Base-by-base conservation (phyloP, 441 rosid species). In the Arabidopsis hybrid region DNA sequence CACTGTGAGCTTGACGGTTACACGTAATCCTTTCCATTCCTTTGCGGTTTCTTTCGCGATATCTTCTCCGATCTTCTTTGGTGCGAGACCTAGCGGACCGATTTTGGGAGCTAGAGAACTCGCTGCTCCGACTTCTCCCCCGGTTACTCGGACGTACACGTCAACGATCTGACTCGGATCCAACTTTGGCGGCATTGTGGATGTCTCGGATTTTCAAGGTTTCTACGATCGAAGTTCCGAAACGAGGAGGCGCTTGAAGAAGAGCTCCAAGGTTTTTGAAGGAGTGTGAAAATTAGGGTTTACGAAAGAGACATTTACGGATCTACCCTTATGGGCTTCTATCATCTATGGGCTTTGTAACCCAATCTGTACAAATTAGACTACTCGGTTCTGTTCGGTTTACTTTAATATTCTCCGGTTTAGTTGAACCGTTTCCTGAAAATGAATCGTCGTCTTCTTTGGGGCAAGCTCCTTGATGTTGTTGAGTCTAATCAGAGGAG, bases 1-100 rank as follows among this genome's bases (percentile, higher is more conserved):
- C 8, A 91, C 96, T 4, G 95, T 91, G 1, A 89, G 88, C 80
- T 89, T 90, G 29, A 92, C 95, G 1, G 93, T 91, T 5, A 90
- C 96, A 4, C 92, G 90, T 5, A 91, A 71, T 61, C 97, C 96
- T 81, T 91, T 90, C 97, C 96, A 90, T 53, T 91, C 97, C 80
- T 90, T 88, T 47, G 97, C 91, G 0, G 92, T 90, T 72, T 90
- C 95, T 68, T 90, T 87, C 7, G 97, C 96, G 62, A 92, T 92
- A 57, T 92, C 96, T 74, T 92, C 96, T 17, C 97, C 96, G 56
- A 90, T 90, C 80, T 92, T 90, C 85, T 92, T 92, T 0, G 97
- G 96, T 9, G 97, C 89, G n/a, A 92, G 89, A 46, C 97, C 97
- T 14, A 91, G 86, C 1, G 97, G 98, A 16, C 97, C 98, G 78